phyloP scores from a whole-genome alignment of 2,329 filamentous ascomycete genomes.

The Drechslerella dactyloides region DNA sequence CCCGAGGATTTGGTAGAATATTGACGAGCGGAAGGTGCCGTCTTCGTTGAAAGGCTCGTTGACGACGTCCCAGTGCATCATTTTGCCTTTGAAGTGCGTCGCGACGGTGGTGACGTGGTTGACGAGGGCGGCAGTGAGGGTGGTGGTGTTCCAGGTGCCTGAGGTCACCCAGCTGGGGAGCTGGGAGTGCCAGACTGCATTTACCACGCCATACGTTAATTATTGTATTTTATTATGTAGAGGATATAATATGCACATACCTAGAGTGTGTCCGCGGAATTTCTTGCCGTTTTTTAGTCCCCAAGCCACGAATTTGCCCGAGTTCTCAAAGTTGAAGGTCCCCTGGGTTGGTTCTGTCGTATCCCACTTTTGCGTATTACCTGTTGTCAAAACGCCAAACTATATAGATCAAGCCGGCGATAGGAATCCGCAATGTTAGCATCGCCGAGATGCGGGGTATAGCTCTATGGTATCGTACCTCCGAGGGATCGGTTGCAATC shows the following conservation, averaged over 20 bases:
- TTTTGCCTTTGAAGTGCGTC: conserved; percentile 66
- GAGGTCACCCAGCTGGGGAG: conserved; percentile 54
- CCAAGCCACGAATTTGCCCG: conserved; percentile 64
- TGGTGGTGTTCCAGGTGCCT: conserved; percentile 55
- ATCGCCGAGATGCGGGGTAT: too few species aligned
- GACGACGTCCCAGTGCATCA: conserved; percentile 70
- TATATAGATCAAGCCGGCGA: conserved; percentile 56
- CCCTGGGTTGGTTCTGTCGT: conserved; percentile 62
- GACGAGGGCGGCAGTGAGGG: conserved; percentile 66
- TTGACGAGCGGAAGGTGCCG: conserved; percentile 62
- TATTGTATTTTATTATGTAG: not conserved
- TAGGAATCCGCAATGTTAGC: too few species aligned
- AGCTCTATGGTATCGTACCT: conserved; percentile 12
- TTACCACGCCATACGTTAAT: conserved; percentile 1
- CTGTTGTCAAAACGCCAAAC: conserved; percentile 70
- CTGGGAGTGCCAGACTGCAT: conserved; percentile 61
- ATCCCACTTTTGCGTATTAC: conserved; percentile 76
- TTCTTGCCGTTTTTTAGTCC: conserved; percentile 63
- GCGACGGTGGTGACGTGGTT: conserved; percentile 68
- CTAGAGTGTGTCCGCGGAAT: conserved; percentile 67
- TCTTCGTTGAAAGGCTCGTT: conserved; percentile 68
- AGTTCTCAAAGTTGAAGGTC: conserved; percentile 66
- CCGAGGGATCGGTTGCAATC: conserved; percentile 43
- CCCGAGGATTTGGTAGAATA: conserved; percentile 66
- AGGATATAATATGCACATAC: not conserved